Conservation (phyloP, 2,329 filamentous ascomycete species). For the Lachnellula cervina region DNA sequence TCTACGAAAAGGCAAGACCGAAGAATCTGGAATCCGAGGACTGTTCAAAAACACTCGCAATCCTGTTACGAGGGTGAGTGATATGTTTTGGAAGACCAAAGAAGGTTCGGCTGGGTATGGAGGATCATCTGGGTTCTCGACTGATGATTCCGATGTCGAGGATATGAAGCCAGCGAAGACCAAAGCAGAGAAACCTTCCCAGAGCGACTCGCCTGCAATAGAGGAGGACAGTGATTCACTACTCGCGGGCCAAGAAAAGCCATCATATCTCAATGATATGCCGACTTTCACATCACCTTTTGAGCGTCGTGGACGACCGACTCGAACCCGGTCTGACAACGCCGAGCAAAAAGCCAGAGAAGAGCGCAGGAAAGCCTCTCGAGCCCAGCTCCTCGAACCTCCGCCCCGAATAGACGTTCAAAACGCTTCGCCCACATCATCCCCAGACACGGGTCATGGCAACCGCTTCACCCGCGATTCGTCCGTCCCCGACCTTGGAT, state of each 20-base stretch:
- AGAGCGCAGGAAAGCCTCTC: conserved; percentile 35
- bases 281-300: conserved; percentile 48
- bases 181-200: conserved; percentile 36
- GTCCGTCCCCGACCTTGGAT: conserved; percentile 27
- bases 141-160: conserved; percentile 44
- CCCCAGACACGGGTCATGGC: conserved; percentile 13
- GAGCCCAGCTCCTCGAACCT: conserved; percentile 41
- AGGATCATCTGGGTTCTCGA: conserved; percentile 39
- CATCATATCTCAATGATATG: conserved; percentile 29
- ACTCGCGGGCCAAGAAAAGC: conserved; percentile 14
- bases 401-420: conserved; percentile 45
- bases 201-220: conserved; percentile 32
- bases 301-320: conserved; percentile 34
- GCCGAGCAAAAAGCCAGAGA: conserved; percentile 27
- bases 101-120: conserved; percentile 41
- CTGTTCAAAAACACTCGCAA: conserved; percentile 73
- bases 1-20: conserved; percentile 38
- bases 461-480: conserved; percentile 18
- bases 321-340: conserved; percentile 22
- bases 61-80: conserved; percentile 57
- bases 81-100: conserved; percentile 51
- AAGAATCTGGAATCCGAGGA: conserved; percentile 58
- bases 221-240: conserved; percentile 11
- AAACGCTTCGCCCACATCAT: conserved; percentile 31
- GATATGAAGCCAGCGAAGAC: conserved; percentile 35